Base-by-base conservation (phyloP, 768 basidiomycete genomes). In the Zangia roseola region DNA sequence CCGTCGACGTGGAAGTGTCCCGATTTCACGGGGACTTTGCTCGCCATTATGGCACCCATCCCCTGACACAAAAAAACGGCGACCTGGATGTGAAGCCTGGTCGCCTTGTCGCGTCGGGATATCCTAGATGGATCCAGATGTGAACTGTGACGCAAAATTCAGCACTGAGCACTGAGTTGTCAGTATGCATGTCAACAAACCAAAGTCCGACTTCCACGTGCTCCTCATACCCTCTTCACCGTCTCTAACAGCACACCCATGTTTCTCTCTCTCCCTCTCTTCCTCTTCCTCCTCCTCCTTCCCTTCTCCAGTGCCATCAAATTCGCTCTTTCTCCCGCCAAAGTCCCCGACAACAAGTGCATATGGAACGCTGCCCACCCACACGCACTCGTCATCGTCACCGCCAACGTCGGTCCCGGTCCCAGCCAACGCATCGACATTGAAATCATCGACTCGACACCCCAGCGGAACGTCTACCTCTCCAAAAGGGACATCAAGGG, bases 351-450 rank as follows among this genome's bases (percentile, higher is more conserved):
- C 23, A 62, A 79, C 55, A 94, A 92, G 70, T 97, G 95, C 70
- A 86, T 98, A 48, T 99, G 97, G 97, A 97, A 99, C 65, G 75
- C 87, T 20, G 95, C 86, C 9, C 89, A 94, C 61, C 71, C 78
- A 6, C 84, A 92, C 59, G 80, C 91, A 6, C 86, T 98, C 30
- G 91, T 97, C 64, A 91, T 99, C 59, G 93, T 97, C 57, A 97
- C 95, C 0, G 94, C 95, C 37, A 95, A 97, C 63, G 86, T 95
- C 25, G 84, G 85, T 0, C 78, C 85, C 0, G 88, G 87, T 0
- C 69, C 70, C 1, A 75, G 79, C 58, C 94, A 95, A 70, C 82
- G 93, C 19, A 77, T 94, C 30, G 97, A 99, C 74, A 79, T 99
- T 55, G 93, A 97, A 64, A 93, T 99, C 54, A 72, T 97, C 42